phyloP scores from a whole-genome alignment of 306 rosid species.

The Canavalia ensiformis region DNA sequence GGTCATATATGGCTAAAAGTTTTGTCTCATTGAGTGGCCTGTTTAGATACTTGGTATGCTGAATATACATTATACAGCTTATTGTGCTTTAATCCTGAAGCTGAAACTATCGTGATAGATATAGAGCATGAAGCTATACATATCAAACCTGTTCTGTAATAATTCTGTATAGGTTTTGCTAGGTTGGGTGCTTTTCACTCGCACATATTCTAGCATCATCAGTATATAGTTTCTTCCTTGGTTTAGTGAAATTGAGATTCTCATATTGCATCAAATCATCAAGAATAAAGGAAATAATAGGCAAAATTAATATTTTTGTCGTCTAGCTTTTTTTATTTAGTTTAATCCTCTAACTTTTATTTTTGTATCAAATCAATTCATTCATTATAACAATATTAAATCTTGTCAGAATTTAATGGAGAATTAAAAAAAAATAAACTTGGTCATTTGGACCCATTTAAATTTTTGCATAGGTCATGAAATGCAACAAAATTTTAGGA shows the following conservation, averaged over 20 bases:
- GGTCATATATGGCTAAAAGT: neutral
- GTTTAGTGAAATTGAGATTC: constrained; percentile 11
- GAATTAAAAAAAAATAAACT: no score
- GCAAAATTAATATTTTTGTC: no score
- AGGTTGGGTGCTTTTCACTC: neutral
- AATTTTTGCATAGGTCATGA: no score
- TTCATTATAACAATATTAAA: no score
- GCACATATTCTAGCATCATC: neutral
- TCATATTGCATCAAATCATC: neutral
- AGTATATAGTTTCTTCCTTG: neutral
- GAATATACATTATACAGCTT: neutral
- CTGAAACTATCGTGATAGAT: neutral
- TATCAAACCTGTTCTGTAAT: neutral
- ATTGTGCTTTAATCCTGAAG: neutral
- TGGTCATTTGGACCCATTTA: no score
- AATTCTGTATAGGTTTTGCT: neutral
- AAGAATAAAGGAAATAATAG: neutral
- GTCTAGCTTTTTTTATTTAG: no score
- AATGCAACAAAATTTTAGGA: no score
- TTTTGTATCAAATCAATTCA: no score
- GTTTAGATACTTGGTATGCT: constrained; percentile 6
- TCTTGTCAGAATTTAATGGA: no score
- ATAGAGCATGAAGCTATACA: neutral
- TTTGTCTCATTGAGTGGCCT: neutral
- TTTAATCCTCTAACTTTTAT: no score